A percentile compares a stretch with the other conserved stretches of the same genome.
These are phyloP conservation scores for Claviceps pazoutovae DNA, from an alignment of 2,329 filamentous ascomycete species.

Conservation along the genomic window DNA sequence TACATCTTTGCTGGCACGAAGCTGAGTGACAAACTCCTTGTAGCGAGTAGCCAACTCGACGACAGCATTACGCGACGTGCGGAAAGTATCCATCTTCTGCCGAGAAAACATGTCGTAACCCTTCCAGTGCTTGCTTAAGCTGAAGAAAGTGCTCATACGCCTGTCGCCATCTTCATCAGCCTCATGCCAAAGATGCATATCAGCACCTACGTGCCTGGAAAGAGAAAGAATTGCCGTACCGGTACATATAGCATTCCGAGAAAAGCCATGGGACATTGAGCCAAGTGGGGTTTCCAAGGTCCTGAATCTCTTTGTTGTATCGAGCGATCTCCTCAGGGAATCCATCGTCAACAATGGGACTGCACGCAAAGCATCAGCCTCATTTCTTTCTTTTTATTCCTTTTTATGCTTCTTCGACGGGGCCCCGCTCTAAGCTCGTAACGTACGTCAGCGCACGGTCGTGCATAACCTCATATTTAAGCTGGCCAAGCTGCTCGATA, in stretches of 20 bases:
- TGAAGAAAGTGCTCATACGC: conserved; percentile 69
- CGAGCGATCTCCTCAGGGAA: conserved; percentile 61
- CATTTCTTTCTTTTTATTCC: background rate
- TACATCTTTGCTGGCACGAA: conserved; percentile 39
- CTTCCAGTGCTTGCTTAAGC: conserved; percentile 69
- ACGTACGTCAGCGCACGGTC: conserved; percentile 62
- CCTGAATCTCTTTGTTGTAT: conserved; percentile 77
- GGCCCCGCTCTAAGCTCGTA: background rate
- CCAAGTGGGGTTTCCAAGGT: conserved; percentile 64
- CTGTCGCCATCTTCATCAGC: conserved; percentile 20
- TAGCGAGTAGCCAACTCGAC: conserved; percentile 71
- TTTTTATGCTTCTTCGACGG: background rate
- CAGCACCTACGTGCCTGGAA: background rate
- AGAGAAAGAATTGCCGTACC: conserved; percentile 27
- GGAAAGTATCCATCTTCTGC: conserved; percentile 86
- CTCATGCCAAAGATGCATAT: background rate
- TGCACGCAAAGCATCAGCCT: conserved; percentile 18
- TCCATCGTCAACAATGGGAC: conserved; percentile 65
- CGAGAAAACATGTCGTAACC: conserved; percentile 77
- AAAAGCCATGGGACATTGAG: conserved; percentile 79
- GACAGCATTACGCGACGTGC: conserved; percentile 76
- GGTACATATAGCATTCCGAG: conserved; percentile 86
- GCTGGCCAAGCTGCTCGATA: conserved; percentile 58
- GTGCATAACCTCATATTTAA: conserved; percentile 95
- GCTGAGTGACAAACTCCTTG: conserved; percentile 54